Evolutionary conservation across 2,329 filamentous ascomycete species (phyloP), one percentile per base, ranked within the genome.

Genomic region (Penicillium decumbens): DNA sequence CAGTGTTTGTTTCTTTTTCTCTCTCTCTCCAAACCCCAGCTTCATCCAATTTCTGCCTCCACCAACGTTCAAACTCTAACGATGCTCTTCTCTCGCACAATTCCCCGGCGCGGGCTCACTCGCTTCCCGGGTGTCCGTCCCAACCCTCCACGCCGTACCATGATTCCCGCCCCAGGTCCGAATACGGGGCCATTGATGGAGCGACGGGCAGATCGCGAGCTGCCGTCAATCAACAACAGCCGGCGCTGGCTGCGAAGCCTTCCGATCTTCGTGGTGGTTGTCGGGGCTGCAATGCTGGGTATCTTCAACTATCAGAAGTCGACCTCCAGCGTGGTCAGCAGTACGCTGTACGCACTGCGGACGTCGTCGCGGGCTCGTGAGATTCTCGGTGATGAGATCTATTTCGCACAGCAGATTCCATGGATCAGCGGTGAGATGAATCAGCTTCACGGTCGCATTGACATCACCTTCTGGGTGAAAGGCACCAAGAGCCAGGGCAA

Each of bases 271-370:
- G 68, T 86, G 45, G 71, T 80, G 55, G 76, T 89, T 55, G 82
- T 95, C 60, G 80, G 81, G 42, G 77, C 79, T 47, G 86, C 85
- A 58, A 84, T 85, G 58, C 75, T 95, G 52, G 89, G 87, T 60
- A 96, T 98, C 72, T 97, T 98, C 86, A 98, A 98, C 80, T 97
- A 98, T 81, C 92, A 98, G 71, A 96, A 96, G 72, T 83, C 85
- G 49, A 89, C 88, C n/a, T 89, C 84, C 24, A 88, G 87, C 47
- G 81, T 92, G 27, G 88, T 96, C n/a, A 83, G 83, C 47, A 89
- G 87, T 47, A 93, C 90, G 4, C 81, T 98, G 25, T 98, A 97
- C 77, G 88, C 92, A 1, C 80, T 98, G 56, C 88, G 93, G 56
- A 95, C 88, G 2, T 89, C 86, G 49, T 75, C 81, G 2, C 74